A percentile compares a stretch with the other conserved stretches of the same genome.
These are phyloP conservation scores for Alternaria sp. DNA, from an alignment of 2,329 filamentous ascomycete species.

Conservation along the genomic window DNA sequence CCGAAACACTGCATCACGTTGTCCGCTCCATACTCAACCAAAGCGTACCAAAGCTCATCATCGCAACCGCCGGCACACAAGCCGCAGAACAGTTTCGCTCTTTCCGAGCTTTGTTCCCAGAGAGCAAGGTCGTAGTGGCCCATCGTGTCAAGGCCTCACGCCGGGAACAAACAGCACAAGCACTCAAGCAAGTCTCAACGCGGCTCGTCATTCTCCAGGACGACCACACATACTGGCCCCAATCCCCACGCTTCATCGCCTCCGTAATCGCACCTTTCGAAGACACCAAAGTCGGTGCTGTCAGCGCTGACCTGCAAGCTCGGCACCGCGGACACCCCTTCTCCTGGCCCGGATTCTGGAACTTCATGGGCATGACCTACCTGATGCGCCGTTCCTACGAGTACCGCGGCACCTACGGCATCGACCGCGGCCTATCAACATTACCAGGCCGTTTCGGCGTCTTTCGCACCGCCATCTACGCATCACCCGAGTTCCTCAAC, in stretches of 20 bases:
- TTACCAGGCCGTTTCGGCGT: conserved; percentile 5
- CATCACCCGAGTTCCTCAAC: not conserved
- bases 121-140: not conserved
- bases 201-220: not conserved
- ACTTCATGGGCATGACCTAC: conserved; percentile 1
- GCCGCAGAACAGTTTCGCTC: not conserved
- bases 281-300: not conserved
- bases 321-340: not conserved
- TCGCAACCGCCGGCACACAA: not conserved
- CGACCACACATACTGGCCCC: not conserved
- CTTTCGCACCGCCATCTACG: not conserved
- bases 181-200: not conserved
- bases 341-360: not conserved
- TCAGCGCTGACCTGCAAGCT: not conserved
- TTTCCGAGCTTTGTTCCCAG: not conserved
- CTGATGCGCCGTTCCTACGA: not conserved
- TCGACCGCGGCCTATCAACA: not conserved
- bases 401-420: conserved; percentile 5
- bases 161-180: not conserved
- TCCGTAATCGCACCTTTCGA: not conserved
- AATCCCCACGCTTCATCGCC: not conserved
- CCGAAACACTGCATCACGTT: not conserved
- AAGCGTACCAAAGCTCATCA: not conserved
- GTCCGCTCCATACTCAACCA: not conserved
- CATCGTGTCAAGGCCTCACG: not conserved